Percentiles rank a stretch among this genome's conserved stretches.
These are phyloP conservation scores for Penicillium waksmanii DNA, from an alignment of 495 filamentous ascomycete species.

Conservation along the genomic window DNA sequence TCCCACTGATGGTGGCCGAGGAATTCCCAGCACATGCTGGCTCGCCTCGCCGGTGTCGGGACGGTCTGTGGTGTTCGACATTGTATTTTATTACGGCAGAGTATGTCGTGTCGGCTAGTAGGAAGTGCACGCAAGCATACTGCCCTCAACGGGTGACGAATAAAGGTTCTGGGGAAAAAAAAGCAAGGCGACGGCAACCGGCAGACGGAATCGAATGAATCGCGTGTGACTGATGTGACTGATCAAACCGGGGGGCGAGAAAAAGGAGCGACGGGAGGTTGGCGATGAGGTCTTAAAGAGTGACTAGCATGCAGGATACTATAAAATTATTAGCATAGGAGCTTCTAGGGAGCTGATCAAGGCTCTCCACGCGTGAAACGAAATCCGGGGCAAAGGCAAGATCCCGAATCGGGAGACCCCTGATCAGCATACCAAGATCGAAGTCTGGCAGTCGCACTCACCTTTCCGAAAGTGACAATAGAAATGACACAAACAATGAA, in stretches of 20 bases:
- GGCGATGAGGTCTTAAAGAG: conserved; percentile 9
- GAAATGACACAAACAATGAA: conserved; percentile 12
- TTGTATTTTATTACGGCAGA: conserved; percentile 12
- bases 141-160: conserved; percentile 12
- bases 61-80: conserved; percentile 34
- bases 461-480: conserved; percentile 14
- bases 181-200: neutral
- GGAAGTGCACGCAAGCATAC: conserved; percentile 26
- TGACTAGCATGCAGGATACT: conserved; percentile 10
- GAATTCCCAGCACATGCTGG: conserved; percentile 43
- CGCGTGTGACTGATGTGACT: neutral
- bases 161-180: neutral
- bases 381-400: conserved; percentile 18
- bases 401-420: conserved; percentile 18
- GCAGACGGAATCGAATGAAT: neutral
- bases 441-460: conserved; percentile 9
- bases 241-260: conserved; percentile 4
- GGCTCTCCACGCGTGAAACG: conserved; percentile 17
- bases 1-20: conserved; percentile 50
- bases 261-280: conserved; percentile 24
- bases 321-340: conserved; percentile 13
- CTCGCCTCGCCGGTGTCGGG: conserved; percentile 34
- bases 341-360: conserved; percentile 3
- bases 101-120: conserved; percentile 16
- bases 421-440: conserved; percentile 21